phyloP scores from a whole-genome alignment of 75 land plant genomes.

The Chamaecyparis obtusa region DNA sequence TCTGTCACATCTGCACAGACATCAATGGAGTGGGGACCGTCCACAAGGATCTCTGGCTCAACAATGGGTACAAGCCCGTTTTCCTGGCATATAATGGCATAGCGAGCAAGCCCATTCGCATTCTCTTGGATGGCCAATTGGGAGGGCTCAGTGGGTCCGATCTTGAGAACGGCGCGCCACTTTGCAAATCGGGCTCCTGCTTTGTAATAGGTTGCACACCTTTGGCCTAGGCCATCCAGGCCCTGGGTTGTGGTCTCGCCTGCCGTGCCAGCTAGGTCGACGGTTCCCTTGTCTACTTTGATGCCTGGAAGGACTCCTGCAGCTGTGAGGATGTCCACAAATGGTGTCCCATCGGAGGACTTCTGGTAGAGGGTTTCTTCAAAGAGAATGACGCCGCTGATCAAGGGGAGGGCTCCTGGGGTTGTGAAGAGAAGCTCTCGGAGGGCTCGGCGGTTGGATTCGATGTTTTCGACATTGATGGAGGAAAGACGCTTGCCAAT shows the following conservation, averaged over 20 bases:
- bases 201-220: conserved; percentile 52
- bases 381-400: conserved; percentile 70
- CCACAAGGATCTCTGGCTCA: conserved; percentile 63
- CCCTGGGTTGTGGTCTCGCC: conserved; percentile 71
- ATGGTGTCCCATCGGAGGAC: conserved; percentile 56
- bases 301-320: conserved; percentile 57
- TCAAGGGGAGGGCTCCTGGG: conserved; percentile 49
- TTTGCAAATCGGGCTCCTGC: conserved; percentile 73
- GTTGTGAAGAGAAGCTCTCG: conserved; percentile 78
- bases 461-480: conserved; percentile 79
- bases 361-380: conserved; percentile 89
- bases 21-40: conserved; percentile 55
- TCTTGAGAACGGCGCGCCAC: conserved; percentile 68
- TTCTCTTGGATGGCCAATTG: conserved; percentile 54
- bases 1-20: conserved; percentile 35
- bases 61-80: conserved; percentile 75
- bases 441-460: conserved; percentile 73
- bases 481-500: conserved; percentile 72
- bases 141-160: conserved; percentile 57
- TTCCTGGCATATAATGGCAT: conserved; percentile 67
- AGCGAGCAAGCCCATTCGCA: conserved; percentile 61
- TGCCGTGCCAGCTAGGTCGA: conserved; percentile 57
- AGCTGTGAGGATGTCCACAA: conserved; percentile 54
- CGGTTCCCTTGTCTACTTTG: conserved; percentile 68
- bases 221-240: conserved; percentile 56